Conservation (phyloP, 345 rosid species). For the Rhizophora mangle region DNA sequence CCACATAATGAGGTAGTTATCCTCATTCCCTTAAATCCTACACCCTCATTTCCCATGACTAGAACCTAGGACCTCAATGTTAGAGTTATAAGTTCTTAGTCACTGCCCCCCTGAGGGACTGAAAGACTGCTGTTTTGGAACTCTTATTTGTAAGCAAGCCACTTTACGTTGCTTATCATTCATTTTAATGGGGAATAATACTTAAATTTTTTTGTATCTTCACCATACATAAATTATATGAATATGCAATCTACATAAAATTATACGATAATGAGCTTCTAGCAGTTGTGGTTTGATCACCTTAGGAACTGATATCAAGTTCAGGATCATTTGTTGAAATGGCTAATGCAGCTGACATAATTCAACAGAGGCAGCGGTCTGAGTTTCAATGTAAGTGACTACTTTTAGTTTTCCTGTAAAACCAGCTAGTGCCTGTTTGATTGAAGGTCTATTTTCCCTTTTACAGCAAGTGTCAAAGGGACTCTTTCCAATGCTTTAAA, state of each 20-base stretch:
- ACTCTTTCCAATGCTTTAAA: constrained; percentile 47
- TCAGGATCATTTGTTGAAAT: constrained; percentile 52
- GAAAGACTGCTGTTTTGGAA: too few relatives aligned
- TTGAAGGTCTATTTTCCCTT: constrained; percentile 11
- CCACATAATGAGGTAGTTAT: too few relatives aligned
- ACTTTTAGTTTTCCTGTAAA: background rate
- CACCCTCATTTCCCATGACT: too few relatives aligned
- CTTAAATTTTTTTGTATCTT: too few relatives aligned
- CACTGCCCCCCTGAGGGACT: too few relatives aligned
- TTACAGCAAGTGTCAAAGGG: constrained; percentile 59
- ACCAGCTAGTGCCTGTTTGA: constrained; percentile 8
- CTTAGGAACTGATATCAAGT: constrained; percentile 65
- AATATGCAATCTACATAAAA: constrained; percentile 3
- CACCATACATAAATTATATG: too few relatives aligned
- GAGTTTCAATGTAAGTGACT: constrained; percentile 62
- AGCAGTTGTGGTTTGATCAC: constrained; percentile 46
- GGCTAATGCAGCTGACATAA: constrained; percentile 82
- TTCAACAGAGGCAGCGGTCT: constrained; percentile 87
- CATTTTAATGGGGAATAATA: too few relatives aligned
- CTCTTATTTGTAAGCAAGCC: too few relatives aligned
- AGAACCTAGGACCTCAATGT: too few relatives aligned
- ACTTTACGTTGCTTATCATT: too few relatives aligned
- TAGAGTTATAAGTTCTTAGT: too few relatives aligned
- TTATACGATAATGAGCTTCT: constrained; percentile 54
- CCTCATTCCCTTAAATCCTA: too few relatives aligned